Base-by-base conservation (phyloP, 768 basidiomycete species). In the Mycena galopus region DNA sequence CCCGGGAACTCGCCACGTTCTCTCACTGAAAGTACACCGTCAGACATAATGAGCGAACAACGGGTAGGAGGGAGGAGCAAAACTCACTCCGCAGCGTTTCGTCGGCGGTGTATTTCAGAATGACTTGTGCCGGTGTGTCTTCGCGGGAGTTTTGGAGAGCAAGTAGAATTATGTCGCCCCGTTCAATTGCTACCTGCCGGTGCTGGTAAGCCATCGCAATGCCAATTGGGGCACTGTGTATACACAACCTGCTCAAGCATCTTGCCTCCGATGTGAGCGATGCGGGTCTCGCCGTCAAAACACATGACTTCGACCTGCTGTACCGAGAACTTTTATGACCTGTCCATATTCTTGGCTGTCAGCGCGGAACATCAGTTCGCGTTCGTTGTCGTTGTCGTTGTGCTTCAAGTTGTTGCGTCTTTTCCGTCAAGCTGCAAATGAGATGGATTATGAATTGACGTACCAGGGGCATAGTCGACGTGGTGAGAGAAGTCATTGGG, bases 231-330 rank as follows among this genome's bases (percentile, higher is more conserved):
- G 57, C 57, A n/a, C 57, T 35, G 35, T 35, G 57, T 59, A 39
- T 59, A 59, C 57, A 59, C 57, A 59, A n/a, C 57, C 35, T 59
- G 57, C 37, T 59, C 57, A 59, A 21, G 8, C 57, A 59, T 59
- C 56, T 57, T 57, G 57, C 35, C 57, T 59, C 57, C 57, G 35
- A 59, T 59, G 57, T 59, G 57, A 59, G 57, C 57, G 57, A 59
- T 59, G 57, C 57, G 57, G 57, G 33, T 59, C 57, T 59, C 57
- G 35, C 57, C 57, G 57, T 59, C 57, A 59, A 59, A 59, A 35
- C 57, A 59, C 57, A 59, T 59, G 57, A 19, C 57, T 59, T 59
- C 57, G 57, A 59, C 37, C 57, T 59, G 57, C 35, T 59, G 57
- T 39, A 59, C 57, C 32, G n/a, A 59, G 32, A 5, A 37, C 11